Conservation (phyloP, 441 rosid species). For the Corymbia citriodora region DNA sequence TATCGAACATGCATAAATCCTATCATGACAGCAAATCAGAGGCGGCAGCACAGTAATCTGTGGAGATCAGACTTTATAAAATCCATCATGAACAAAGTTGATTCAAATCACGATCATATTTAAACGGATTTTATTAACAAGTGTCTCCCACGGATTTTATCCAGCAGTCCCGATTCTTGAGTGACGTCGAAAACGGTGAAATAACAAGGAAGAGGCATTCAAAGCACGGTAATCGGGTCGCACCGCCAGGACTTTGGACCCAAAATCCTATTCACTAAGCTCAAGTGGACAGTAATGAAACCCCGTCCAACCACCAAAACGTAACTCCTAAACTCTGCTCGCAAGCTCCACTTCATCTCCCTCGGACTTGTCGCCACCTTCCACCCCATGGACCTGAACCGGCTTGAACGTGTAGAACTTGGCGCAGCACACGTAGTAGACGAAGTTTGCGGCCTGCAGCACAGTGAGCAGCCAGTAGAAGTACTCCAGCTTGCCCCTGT, state of each 20-base stretch:
- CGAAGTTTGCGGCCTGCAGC: not conserved
- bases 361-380: not conserved
- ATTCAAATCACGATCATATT: no score
- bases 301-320: not conserved
- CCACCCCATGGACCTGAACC: conserved; percentile 1
- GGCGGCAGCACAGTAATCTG: not conserved
- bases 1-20: not conserved
- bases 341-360: conserved; percentile 6
- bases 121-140: no score
- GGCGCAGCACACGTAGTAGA: conserved; percentile 5
- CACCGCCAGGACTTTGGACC: not conserved
- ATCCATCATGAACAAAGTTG: no score
- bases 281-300: not conserved
- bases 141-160: no score
- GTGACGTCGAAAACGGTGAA: not conserved
- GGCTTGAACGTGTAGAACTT: conserved; percentile 5
- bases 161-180: not conserved
- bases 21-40: not conserved
- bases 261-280: not conserved
- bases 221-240: not conserved
- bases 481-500: conserved; percentile 78
- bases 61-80: no score
- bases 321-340: conserved; percentile 17
- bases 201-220: no score
- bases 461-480: conserved; percentile 36